Evolutionary conservation across 2,329 filamentous ascomycete genomes (phyloP).

Genomic region (Curvularia sp.): DNA sequence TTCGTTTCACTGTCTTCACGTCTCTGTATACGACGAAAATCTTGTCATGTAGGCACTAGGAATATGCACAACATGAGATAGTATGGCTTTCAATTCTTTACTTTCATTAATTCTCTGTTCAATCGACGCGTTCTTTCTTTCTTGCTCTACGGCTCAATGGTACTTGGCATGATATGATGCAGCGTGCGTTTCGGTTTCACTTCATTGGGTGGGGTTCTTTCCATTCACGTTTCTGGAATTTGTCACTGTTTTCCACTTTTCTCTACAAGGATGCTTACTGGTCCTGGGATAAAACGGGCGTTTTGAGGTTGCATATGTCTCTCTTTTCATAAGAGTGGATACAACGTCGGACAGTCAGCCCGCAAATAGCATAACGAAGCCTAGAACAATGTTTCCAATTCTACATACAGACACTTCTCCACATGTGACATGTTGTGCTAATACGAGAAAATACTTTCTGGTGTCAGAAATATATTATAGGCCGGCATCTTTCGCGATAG

Average conservation of each 20-base stretch:
- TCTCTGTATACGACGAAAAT: slow-evolving; percentile 11
- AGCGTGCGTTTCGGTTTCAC: slow-evolving; percentile 8
- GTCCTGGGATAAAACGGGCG: background rate
- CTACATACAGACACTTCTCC: background rate
- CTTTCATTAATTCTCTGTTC: slow-evolving; percentile 35
- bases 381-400: background rate
- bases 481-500: background rate
- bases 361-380: background rate
- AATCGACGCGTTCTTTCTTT: slow-evolving; percentile 4
- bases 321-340: background rate
- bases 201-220: background rate
- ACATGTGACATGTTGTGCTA: background rate
- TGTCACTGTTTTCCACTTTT: background rate
- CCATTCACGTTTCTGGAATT: background rate
- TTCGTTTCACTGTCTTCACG: background rate
- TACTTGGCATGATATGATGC: slow-evolving; percentile 8
- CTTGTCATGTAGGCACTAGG: slow-evolving; percentile 6
- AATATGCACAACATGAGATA: slow-evolving; percentile 2
- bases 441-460: background rate
- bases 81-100: slow-evolving; percentile 23
- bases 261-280: background rate
- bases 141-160: background rate
- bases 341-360: background rate
- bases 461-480: background rate
- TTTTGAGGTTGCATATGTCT: background rate